Percentiles rank a stretch among this genome's conserved stretches.
phyloP scores from a whole-genome alignment of 1,284 basidiomycete genomes.

The Pseudozyma flocculosa region DNA sequence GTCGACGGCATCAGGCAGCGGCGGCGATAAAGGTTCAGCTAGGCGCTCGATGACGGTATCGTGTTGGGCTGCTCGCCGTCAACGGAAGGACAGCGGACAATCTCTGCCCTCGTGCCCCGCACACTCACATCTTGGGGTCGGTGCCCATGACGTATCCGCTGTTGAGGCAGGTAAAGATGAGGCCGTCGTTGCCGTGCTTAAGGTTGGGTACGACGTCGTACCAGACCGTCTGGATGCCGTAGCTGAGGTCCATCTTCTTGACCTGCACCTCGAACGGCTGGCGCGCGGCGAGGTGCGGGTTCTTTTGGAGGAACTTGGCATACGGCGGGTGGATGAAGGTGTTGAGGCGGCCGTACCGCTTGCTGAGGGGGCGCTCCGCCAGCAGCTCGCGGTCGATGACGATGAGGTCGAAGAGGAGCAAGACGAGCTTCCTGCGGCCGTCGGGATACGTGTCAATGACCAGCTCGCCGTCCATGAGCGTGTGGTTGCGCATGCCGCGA shows the following conservation, averaged over 20 bases:
- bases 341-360: conserved; percentile 82
- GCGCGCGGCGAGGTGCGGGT: conserved; percentile 67
- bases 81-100: too few species aligned
- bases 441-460: conserved; percentile 77
- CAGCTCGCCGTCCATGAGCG: conserved; percentile 90
- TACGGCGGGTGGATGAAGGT: conserved; percentile 82
- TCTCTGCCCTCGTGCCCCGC: too few species aligned
- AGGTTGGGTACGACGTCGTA: conserved; percentile 79
- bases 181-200: conserved; percentile 90
- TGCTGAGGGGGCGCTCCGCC: conserved; percentile 77
- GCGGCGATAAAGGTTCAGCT: too few species aligned
- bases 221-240: conserved; percentile 83
- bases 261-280: conserved; percentile 81
- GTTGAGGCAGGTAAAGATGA: conserved; percentile 92
- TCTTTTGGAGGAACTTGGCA: conserved; percentile 68
- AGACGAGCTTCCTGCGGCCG: conserved; percentile 66
- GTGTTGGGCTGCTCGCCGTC: too few species aligned
- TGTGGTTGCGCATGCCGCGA: conserved; percentile 65
- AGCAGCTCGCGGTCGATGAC: conserved; percentile 83
- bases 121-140: conserved; percentile 81
- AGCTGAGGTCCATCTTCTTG: conserved; percentile 86
- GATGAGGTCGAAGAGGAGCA: conserved; percentile 89
- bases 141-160: conserved; percentile 85
- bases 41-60: too few species aligned
- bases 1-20: not conserved